Conservation (phyloP, 352 stramenopile species). For the Phytophthora colocasiae region DNA sequence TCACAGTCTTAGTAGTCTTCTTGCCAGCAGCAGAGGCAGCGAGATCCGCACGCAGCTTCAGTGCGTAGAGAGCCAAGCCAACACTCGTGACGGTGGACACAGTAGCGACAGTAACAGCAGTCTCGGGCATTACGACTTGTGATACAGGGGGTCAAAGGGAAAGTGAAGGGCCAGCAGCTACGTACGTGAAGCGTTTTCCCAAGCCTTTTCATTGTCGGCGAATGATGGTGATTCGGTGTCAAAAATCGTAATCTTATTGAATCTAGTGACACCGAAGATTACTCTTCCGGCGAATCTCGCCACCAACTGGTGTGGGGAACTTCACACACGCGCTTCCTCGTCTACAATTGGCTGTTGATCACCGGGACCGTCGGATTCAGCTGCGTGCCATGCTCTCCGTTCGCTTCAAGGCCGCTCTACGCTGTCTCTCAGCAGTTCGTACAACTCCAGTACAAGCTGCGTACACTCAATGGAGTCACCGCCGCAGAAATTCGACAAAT, state of each 20-base stretch:
- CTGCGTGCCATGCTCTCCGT: slow-evolving; percentile 16
- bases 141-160: slow-evolving; percentile 8
- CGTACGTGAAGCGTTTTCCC: background rate
- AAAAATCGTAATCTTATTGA: background rate
- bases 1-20: slow-evolving; percentile 34
- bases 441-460: slow-evolving; percentile 11
- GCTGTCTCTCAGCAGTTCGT: background rate
- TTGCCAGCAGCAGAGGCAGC: slow-evolving; percentile 4
- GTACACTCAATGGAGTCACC: background rate
- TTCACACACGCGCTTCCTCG: slow-evolving; percentile 16
- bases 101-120: slow-evolving; percentile 33
- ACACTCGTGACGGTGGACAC: slow-evolving; percentile 45
- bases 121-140: slow-evolving; percentile 24
- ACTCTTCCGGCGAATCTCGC: slow-evolving; percentile 7
- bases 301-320: slow-evolving; percentile 6
- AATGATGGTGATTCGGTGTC: slow-evolving; percentile 35
- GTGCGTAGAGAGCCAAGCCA: slow-evolving; percentile 42
- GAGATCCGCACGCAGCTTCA: slow-evolving; percentile 46
- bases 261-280: slow-evolving; percentile 32
- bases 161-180: slow-evolving; percentile 12
- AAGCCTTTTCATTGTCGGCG: too few relatives aligned
- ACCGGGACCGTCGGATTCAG: background rate
- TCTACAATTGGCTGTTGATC: slow-evolving; percentile 8
- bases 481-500: background rate
- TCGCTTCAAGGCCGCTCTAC: slow-evolving; percentile 20